A percentile compares a stretch with the other conserved stretches of the same genome.
phyloP scores from a whole-genome alignment of 805 yeast genomes.

The Kazachstania bromeliacearum region DNA sequence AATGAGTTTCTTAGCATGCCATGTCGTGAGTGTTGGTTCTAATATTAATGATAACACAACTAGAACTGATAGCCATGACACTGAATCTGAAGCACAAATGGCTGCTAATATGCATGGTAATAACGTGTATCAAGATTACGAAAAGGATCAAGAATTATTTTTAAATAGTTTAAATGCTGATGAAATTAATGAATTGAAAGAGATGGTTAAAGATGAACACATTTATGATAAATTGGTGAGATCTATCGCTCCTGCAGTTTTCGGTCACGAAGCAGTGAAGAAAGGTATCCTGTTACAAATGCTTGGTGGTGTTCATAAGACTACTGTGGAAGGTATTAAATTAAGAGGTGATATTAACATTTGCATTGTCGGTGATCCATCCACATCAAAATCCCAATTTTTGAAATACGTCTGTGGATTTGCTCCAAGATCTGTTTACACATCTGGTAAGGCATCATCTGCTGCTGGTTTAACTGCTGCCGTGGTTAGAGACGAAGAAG shows the following conservation, averaged over 20 bases:
- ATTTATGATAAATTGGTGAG: slow-evolving; percentile 75
- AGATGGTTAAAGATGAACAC: slow-evolving; percentile 84
- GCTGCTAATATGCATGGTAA: slow-evolving; percentile 22
- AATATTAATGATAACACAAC: slow-evolving; percentile 11
- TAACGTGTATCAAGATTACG: slow-evolving; percentile 35
- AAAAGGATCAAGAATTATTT: slow-evolving; percentile 71
- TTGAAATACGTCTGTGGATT: slow-evolving; percentile 85
- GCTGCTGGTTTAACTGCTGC: slow-evolving; percentile 99
- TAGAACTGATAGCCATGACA: slow-evolving; percentile 5
- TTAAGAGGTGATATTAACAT: slow-evolving; percentile 94
- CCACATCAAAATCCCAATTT: slow-evolving; percentile 94
- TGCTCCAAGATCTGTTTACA: slow-evolving; percentile 89
- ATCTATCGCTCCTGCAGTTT: slow-evolving; percentile 92
- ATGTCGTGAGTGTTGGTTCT: slow-evolving; percentile 58
- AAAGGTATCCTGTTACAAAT: slow-evolving; percentile 85
- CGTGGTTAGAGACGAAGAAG: slow-evolving; percentile 93
- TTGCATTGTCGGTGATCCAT: slow-evolving; percentile 96
- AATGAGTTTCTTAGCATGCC: slow-evolving; percentile 84
- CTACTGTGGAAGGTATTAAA: slow-evolving; percentile 87
- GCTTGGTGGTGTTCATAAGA: slow-evolving; percentile 91
- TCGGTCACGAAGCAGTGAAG: slow-evolving; percentile 89
- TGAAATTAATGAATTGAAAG: slow-evolving; percentile 75
- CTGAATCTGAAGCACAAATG: slow-evolving; percentile 16
- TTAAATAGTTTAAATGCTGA: slow-evolving; percentile 68
- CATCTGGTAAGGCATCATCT: slow-evolving; percentile 96